Base-by-base conservation (phyloP, 345 rosid genomes). In the Limnanthes douglasii region DNA sequence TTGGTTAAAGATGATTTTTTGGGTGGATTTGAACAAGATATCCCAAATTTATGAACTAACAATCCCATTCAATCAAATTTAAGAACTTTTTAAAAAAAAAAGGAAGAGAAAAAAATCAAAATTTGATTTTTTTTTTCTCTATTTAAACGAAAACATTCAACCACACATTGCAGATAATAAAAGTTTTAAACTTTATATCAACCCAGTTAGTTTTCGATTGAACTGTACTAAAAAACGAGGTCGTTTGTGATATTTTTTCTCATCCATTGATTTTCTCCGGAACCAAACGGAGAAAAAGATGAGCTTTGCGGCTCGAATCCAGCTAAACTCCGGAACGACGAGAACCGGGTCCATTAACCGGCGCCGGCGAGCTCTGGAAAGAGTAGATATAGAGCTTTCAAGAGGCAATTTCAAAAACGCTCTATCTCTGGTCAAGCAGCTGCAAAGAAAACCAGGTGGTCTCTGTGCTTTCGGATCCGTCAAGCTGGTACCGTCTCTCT, bases 381-480 rank as follows among this genome's bases (percentile, higher is more conserved):
- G 69, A 51, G 50, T 66, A 11, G 62, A 50, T 37, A 64, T 48
- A 36, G 73, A 69, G 57, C 70, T 71, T 17, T 42, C 56, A 0
- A 68, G 48, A 40, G 53, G 75, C 18, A 57, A 66, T 46, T 54
- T 51, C 43, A 48, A 37, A 31, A 25, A 29, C 6, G 79, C 80
- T 11, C 41, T 70, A 18, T 48, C 67, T 27, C 54, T 58, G 5
- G 68, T 62, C 37, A 65, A 68, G 53, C 73, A 66, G 53, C 41
- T 63, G 22, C 71, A 41, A 19, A 40, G 64, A 13, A 58, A 65
- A 47, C 65, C 59, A 43, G 50, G 64, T 4, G 54, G 51, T 37
- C 61, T 73, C 21, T 52, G 67, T 20, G 54, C 65, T 48, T 70
- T 73, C 32, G 79, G 70, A 45, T 40, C 73, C 17, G 62, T 57